Evolutionary conservation across 805 yeast genomes (phyloP).

Genomic region (Lachancea quebecensis): DNA sequence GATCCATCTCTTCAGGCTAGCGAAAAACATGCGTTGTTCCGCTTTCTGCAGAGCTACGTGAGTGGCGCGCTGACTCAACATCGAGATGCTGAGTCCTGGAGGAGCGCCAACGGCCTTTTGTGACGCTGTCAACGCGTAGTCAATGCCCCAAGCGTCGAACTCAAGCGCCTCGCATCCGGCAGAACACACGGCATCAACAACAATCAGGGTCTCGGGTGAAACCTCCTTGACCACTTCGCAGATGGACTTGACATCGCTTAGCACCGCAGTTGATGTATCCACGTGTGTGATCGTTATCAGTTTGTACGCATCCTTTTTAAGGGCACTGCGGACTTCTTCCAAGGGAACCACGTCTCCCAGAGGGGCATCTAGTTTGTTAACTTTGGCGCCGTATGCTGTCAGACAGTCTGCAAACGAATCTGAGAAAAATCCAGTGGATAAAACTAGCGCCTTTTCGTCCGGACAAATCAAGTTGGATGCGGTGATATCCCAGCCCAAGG

Average conservation of each 20-base stretch:
- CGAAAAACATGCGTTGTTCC: constrained; percentile 37
- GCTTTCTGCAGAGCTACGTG: constrained; percentile 47
- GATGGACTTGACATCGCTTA: constrained; percentile 59
- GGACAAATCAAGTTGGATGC: constrained; percentile 65
- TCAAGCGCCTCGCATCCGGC: constrained; percentile 81
- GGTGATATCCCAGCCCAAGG: constrained; percentile 89
- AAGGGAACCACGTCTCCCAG: constrained; percentile 67
- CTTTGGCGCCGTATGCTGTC: constrained; percentile 64
- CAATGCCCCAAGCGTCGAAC: constrained; percentile 86
- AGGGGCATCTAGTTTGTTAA: constrained; percentile 63
- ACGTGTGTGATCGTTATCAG: constrained; percentile 87
- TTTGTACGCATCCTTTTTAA: constrained; percentile 47
- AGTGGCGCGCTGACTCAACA: constrained; percentile 71
- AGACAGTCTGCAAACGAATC: constrained; percentile 76
- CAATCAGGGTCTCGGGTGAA: constrained; percentile 73
- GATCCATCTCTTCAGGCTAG: constrained; percentile 74
- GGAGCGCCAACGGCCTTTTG: constrained; percentile 96
- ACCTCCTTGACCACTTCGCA: constrained; percentile 51
- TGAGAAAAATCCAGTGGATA: constrained; percentile 87
- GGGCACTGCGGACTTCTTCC: constrained; percentile 46
- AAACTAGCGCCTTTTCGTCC: constrained; percentile 68
- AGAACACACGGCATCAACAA: constrained; percentile 95
- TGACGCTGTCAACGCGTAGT: constrained; percentile 83
- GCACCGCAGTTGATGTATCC: constrained; percentile 94
- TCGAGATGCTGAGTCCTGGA: constrained; percentile 77